Evolutionary conservation across 495 filamentous ascomycete genomes (phyloP).

Genomic region (Penicillium maclennaniae): DNA sequence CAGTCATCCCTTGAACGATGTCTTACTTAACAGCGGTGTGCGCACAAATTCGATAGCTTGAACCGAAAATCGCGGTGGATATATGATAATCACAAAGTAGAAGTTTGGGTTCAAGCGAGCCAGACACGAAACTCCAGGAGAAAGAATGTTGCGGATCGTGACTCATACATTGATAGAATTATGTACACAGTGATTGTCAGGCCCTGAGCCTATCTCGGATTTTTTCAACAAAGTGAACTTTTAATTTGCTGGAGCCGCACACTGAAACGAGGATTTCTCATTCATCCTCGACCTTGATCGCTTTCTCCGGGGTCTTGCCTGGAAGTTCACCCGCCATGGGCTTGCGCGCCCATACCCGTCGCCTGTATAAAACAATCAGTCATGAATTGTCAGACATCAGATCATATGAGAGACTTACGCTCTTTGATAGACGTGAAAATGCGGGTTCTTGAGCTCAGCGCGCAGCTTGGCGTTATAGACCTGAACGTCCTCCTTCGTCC

Average conservation of each 20-base stretch:
- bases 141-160: not conserved
- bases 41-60: not conserved
- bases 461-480: conserved; percentile 21
- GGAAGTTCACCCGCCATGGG: not conserved
- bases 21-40: not conserved
- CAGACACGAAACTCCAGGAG: not conserved
- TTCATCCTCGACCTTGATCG: not conserved
- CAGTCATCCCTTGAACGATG: not conserved
- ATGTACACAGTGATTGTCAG: not conserved
- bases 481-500: conserved; percentile 23
- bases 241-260: not conserved
- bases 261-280: not conserved
- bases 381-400: not conserved
- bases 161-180: not conserved
- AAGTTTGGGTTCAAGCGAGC: not conserved
- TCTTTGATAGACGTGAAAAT: conserved; percentile 17
- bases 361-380: not conserved
- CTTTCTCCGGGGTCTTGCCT: not conserved
- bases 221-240: too few species aligned
- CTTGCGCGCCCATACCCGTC: not conserved
- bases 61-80: too few species aligned
- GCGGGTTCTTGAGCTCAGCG: conserved; percentile 21
- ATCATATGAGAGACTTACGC: conserved; percentile 6
- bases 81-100: not conserved
- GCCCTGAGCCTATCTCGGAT: too few species aligned